Evolutionary conservation across 2,329 filamentous ascomycete genomes (phyloP).

Genomic region (Fusarium continuum): DNA sequence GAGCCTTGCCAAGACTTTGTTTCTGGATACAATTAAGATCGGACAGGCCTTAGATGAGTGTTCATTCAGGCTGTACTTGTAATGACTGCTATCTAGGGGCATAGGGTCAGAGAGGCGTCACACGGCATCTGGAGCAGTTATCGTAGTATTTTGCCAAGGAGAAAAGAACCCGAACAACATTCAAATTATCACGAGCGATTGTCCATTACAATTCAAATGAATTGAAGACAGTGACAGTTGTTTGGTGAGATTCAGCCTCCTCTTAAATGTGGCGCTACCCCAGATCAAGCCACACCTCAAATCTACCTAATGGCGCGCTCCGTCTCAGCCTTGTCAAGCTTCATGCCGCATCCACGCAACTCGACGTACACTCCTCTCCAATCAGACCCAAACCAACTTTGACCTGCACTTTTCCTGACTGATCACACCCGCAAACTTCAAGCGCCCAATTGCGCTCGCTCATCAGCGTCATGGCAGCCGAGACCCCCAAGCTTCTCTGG

Average conservation of each 20-base stretch:
- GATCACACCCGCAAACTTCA: neutral
- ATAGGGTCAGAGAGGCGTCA: too few species aligned
- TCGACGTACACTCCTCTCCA: neutral
- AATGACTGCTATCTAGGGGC: too few species aligned
- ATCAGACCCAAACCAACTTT: neutral
- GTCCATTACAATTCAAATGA: too few species aligned
- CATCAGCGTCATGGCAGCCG: constrained; percentile 48
- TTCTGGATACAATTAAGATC: too few species aligned
- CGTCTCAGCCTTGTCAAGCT: constrained; percentile 27
- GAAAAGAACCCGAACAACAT: too few species aligned
- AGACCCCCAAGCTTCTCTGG: constrained; percentile 75
- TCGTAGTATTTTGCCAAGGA: too few species aligned
- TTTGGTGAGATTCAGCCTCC: neutral
- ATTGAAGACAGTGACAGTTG: too few species aligned
- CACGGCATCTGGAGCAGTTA: too few species aligned
- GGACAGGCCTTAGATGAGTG: too few species aligned
- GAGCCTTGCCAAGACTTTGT: too few species aligned
- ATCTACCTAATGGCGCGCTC: neutral
- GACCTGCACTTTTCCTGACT: neutral
- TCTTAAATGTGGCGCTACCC: constrained; percentile 9
- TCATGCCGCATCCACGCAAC: constrained; percentile 6
- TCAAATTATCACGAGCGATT: too few species aligned
- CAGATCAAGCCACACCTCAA: constrained; percentile 18
- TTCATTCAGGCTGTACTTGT: too few species aligned
- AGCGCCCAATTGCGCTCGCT: neutral